Evolutionary conservation across 352 stramenopile species (phyloP).

Genomic region (Sclerospora graminicola): DNA sequence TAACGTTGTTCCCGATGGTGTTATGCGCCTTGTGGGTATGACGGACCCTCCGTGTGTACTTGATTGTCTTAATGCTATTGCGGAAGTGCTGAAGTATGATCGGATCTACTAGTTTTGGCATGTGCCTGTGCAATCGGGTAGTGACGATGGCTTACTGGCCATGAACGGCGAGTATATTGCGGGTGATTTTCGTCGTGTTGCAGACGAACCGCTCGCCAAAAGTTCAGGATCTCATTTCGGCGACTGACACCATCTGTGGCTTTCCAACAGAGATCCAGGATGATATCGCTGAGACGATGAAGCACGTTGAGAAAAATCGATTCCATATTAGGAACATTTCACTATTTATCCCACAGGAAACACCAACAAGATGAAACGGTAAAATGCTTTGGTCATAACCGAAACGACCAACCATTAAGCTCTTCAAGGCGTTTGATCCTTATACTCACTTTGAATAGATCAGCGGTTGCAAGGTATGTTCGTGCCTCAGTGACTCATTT

Average conservation of each 20-base stretch:
- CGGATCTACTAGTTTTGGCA: slow-evolving; percentile 87
- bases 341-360: slow-evolving; percentile 87
- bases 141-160: slow-evolving; percentile 70
- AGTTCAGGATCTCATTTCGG: slow-evolving; percentile 75
- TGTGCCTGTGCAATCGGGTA: slow-evolving; percentile 87
- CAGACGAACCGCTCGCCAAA: slow-evolving; percentile 62
- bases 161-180: slow-evolving; percentile 90
- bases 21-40: slow-evolving; percentile 89
- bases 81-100: slow-evolving; percentile 67
- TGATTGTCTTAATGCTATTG: slow-evolving; percentile 74
- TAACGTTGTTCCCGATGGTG: slow-evolving; percentile 45
- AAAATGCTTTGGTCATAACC: slow-evolving; percentile 84
- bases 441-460: slow-evolving; percentile 60
- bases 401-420: slow-evolving; percentile 73
- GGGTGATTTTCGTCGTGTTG: slow-evolving; percentile 65
- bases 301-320: slow-evolving; percentile 76
- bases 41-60: slow-evolving; percentile 91
- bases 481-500: too few species aligned
- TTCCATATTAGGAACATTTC: slow-evolving; percentile 92
- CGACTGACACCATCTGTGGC: slow-evolving; percentile 90
- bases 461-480: too few species aligned
- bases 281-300: slow-evolving; percentile 85
- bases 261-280: slow-evolving; percentile 86
- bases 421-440: slow-evolving; percentile 79
- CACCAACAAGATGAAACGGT: slow-evolving; percentile 85